Percentiles rank a stretch among this genome's conserved stretches.
Evolutionary conservation across 768 basidiomycete species (phyloP).

Genomic region (Pisolithus albus): DNA sequence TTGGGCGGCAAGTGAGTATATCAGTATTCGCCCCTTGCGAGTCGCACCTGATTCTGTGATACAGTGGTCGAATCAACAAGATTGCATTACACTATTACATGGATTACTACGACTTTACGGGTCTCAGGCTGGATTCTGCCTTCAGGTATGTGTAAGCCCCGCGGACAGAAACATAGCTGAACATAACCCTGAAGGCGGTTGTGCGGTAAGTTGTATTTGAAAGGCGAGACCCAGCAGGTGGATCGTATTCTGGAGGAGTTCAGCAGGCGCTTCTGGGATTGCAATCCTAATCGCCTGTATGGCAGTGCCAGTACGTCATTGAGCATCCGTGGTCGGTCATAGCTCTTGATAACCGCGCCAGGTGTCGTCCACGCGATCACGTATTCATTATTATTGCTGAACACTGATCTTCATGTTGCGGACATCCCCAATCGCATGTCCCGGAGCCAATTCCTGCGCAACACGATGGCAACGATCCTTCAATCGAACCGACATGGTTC

Average conservation of each 20-base stretch:
- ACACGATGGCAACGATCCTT: constrained; percentile 80
- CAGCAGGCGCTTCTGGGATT: constrained; percentile 84
- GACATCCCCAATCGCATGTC: constrained; percentile 89
- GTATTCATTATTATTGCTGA: constrained; percentile 88
- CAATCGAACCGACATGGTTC: constrained; percentile 52
- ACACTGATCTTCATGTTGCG: constrained; percentile 96
- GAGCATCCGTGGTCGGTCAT: neutral
- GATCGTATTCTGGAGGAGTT: constrained; percentile 94
- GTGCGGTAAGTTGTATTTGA: constrained; percentile 87
- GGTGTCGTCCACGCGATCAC: constrained; percentile 93
- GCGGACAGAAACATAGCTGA: neutral
- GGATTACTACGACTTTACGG: constrained; percentile 81
- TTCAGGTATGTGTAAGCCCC: constrained; percentile 56
- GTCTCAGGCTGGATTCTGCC: constrained; percentile 76
- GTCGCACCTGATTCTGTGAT: constrained; percentile 1
- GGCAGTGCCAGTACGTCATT: constrained; percentile 70
- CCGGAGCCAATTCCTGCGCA: constrained; percentile 81
- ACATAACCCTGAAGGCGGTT: constrained; percentile 48
- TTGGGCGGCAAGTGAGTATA: constrained; percentile 83
- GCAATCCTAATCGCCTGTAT: constrained; percentile 76
- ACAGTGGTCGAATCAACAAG: constrained; percentile 71
- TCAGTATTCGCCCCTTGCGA: constrained; percentile 1
- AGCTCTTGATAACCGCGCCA: constrained; percentile 19
- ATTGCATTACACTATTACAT: constrained; percentile 75
- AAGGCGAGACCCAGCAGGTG: constrained; percentile 96